Base-by-base conservation (phyloP, 2,329 filamentous ascomycete species). In the Fusarium duplospermum region DNA sequence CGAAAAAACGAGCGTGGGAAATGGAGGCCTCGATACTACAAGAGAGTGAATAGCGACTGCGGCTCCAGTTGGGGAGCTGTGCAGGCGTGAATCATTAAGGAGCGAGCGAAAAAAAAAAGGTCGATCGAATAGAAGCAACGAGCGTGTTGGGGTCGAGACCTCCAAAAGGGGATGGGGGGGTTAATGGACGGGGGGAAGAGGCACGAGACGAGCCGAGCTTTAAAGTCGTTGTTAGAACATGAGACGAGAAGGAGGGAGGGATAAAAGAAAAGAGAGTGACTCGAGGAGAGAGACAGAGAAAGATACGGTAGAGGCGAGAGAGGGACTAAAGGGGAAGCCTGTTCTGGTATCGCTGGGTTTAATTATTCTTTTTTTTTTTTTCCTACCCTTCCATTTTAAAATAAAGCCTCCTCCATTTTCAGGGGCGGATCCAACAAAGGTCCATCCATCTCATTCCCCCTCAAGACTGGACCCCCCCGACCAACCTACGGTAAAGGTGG, bases 31-130 rank as follows among this genome's bases (percentile, higher is more conserved):
- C 59, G 63, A 60, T 58, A 69, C 69, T 74, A 70, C 59, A 70
- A 69, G 29, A 69, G 65, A 56, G 67, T 67, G 67, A 67, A 75
- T 66, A 66, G 54, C 45, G 68, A 72, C 71, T 78, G 66, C 67
- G 67, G 77, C 77, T 79, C 77, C 72, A 76, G 67, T 75, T 56
- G 73, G 76, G 78, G 79, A 80, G 79, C 76, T 74, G 63, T 57
- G 66, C 63, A 72, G 75, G 69, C 72, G 67, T 72, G 47, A 77
- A 78, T 74, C 80, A 81, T 80, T 80, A 81, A 75, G 74, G 71
- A 79, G 73, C 70, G 78, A 70, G 72, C 69, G 72, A 78, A 64
- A 58, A 54, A 78, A 64, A 58, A 54, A 54, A 52, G 10, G 47
- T 29, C 47, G 47, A 18, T 68, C 47, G 66, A 70, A 72, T 69